phyloP scores from a whole-genome alignment of 176 grass and related monocot species.

The Triticum monococcum region DNA sequence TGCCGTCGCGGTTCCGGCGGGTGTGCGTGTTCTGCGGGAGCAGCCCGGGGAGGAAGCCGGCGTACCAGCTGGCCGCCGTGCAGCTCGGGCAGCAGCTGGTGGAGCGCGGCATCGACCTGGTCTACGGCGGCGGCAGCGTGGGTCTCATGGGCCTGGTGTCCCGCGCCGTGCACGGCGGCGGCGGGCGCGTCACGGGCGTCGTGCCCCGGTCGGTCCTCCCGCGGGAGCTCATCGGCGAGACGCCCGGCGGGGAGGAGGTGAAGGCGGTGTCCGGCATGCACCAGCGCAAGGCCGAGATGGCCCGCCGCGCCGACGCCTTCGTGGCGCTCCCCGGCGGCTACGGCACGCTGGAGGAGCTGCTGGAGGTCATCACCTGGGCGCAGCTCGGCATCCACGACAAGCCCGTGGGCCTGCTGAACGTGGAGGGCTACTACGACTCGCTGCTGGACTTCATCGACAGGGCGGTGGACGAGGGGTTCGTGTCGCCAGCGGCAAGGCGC shows the following conservation, averaged over 20 bases:
- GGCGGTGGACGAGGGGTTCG: slow-evolving; percentile 59
- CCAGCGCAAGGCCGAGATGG: slow-evolving; percentile 84
- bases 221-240: slow-evolving; percentile 66
- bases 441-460: slow-evolving; percentile 53
- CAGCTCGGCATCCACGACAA: slow-evolving; percentile 68
- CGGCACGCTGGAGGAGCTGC: slow-evolving; percentile 55
- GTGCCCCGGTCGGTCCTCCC: slow-evolving; percentile 60
- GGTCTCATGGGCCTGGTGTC: slow-evolving; percentile 73
- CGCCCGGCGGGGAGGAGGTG: slow-evolving; percentile 37
- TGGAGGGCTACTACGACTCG: slow-evolving; percentile 71
- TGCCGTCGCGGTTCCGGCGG: slow-evolving; percentile 37
- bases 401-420: slow-evolving; percentile 62
- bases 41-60: slow-evolving; percentile 46
- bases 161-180: slow-evolving; percentile 55
- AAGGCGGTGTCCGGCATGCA: slow-evolving; percentile 61
- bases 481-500: slow-evolving; percentile 32
- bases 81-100: slow-evolving; percentile 59
- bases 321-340: slow-evolving; percentile 60
- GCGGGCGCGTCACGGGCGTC: slow-evolving; percentile 52
- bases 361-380: slow-evolving; percentile 56
- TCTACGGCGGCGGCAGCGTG: slow-evolving; percentile 76
- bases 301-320: slow-evolving; percentile 58
- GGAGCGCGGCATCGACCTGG: slow-evolving; percentile 62
- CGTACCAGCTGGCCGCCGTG: slow-evolving; percentile 44
- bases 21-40: slow-evolving; percentile 60